phyloP scores from a whole-genome alignment of 345 rosid genomes.

The Microcos paniculata region DNA sequence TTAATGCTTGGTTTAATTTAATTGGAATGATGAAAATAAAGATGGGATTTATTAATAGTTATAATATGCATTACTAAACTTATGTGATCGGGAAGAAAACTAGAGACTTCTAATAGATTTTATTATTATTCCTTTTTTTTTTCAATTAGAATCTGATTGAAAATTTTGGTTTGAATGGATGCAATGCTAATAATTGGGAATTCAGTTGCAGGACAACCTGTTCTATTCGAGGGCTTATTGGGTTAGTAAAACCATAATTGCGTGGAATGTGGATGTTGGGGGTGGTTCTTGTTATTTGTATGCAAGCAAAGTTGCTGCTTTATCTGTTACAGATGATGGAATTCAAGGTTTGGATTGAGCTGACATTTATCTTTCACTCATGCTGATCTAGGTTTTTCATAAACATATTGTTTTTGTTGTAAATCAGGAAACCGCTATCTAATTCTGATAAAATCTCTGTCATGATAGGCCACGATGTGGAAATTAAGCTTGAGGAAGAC shows the following conservation, averaged over 20 bases:
- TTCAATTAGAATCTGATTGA: not conserved
- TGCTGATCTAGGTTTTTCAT: not conserved
- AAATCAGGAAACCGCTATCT: not conserved
- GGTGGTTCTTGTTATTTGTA: conserved; percentile 65
- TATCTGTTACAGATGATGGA: conserved; percentile 52
- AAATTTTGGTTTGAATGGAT: not conserved
- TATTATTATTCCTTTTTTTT: not conserved
- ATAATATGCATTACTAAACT: not conserved
- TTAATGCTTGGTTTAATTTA: not conserved
- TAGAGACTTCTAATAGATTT: not conserved
- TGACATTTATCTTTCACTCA: not conserved
- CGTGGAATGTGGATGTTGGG: conserved; percentile 73
- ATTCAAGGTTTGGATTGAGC: conserved; percentile 51
- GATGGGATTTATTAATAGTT: not conserved
- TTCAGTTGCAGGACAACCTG: conserved; percentile 54
- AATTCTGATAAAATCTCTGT: conserved; percentile 8
- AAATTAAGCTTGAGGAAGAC: conserved; percentile 58
- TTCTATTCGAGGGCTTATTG: conserved; percentile 66
- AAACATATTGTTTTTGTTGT: conserved; percentile 1
- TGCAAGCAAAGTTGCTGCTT: conserved; percentile 59
- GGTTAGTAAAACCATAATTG: conserved; percentile 63
- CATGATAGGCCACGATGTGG: conserved; percentile 57
- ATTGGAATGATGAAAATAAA: not conserved
- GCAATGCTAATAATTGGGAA: not conserved
- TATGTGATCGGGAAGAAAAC: not conserved